Base-by-base conservation (phyloP, 495 filamentous ascomycete genomes). In the Rhypophila decipiens region DNA sequence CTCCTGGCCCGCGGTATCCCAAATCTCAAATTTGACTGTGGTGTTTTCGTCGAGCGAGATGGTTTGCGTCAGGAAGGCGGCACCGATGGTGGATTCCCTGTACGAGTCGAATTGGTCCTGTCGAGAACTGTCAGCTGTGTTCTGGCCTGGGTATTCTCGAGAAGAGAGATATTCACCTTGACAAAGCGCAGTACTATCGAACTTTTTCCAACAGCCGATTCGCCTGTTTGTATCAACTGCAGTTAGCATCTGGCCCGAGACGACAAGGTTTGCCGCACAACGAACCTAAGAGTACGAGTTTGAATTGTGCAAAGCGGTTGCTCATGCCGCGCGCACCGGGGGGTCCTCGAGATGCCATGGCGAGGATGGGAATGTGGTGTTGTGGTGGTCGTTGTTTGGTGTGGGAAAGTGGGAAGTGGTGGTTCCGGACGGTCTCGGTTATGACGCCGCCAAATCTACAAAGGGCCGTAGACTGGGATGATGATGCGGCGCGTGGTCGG, bases 61-160 rank as follows among this genome's bases (percentile, higher is more conserved):
- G 42, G 93, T 97, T 70, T 98, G 93, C 60, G 93, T 98, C 54
- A 98, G 77, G 81, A 98, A 98, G 53, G 93, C 93, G 51, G 93
- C 93, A 70, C 93, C 93, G 74, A 98, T 98, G 37, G 93, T 98
- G 34, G 90, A 96, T 79, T 98, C 93, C 68, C 93, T 81, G 74
- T 96, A 98, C 65, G 95, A 93, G 74, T 98, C 93, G 70, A 98
- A 98, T 93, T 98, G 93, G 67, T 98, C 93, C 91, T 96, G 53
- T n/a, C n/a, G 13, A 34, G 13, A 24, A 11, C 29, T 8, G 51
- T 62, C 45, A 64, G 59, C 37, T 23, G 31, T 27, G 34, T 12
- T 24, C n/a, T 21, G 37, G 15, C 17, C 9, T 42, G 44, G 1
- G 1, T 17, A 20, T 29, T 23, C n/a, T 22, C 35, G 49, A n/a